Base-by-base conservation (phyloP, 192 early-diverging fungal species). In the Gryganskiella cystojenkinii region DNA sequence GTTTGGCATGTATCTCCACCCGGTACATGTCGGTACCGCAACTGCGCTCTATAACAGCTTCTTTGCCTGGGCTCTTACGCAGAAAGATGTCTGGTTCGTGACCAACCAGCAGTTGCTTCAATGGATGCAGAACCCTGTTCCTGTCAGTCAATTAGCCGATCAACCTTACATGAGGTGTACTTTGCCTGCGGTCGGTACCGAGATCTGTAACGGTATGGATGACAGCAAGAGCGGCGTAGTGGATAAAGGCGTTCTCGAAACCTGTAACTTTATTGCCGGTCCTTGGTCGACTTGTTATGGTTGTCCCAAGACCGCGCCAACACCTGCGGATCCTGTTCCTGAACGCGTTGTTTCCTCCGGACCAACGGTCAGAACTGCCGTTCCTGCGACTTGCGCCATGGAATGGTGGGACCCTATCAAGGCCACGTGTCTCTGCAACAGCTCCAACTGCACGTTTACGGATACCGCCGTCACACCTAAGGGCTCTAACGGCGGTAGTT, bases 61-160 rank as follows among this genome's bases (percentile, higher is more conserved):
- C 59, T 82, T 93, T 40, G 58, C 82, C 43, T 88, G 82, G 45
- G 81, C 83, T 24, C 67, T 82, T 28, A 54, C 73, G 25, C 75
- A 88, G 44, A 82, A 84, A 15, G 87, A 93, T 79, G 88, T 89
- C 24, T 93, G 90, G 89, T 90, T 92, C 78, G 87, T 93, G 19
- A 92, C 90, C 56, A 84, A 83, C 59, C 81, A 85, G 34, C 92
- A 93, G 64, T 47, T 93, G 34, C 72, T 93, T 24, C 70, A 88
- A 65, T 93, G 91, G 85, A 92, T 93, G 89, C 70, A 92, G 82
- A 92, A 93, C 80, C 92, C 92, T 31, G 92, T 93, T 8, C 90
- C 90, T 1, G 88, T 83, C n/a, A 75, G 74, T 47, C 79, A 93
- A 55, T 65, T 93, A n/a, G 86, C 80, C 22, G 58, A 53, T 15